Conservation (phyloP, 371 early-diverging fungal species). For the Umbelopsis sp. region DNA sequence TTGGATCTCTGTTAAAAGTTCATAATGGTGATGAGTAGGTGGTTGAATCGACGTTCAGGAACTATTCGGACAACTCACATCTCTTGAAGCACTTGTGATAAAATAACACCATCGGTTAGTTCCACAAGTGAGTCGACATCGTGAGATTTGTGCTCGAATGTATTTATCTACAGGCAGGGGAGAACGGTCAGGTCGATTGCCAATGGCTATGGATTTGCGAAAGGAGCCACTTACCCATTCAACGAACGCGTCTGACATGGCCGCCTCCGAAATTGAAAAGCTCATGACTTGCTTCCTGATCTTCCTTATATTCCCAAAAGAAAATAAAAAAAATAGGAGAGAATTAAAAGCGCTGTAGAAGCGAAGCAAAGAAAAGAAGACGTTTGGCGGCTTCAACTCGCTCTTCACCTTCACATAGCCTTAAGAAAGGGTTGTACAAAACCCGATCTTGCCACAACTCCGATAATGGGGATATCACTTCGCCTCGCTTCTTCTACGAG, state of each 20-base stretch:
- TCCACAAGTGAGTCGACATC: conserved; percentile 70
- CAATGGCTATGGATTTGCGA: no score
- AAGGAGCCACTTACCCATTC: conserved; percentile 48
- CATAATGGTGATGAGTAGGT: background rate
- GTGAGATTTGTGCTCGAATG: conserved; percentile 68
- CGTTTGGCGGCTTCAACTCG: background rate
- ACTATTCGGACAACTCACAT: conserved; percentile 64
- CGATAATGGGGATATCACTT: background rate
- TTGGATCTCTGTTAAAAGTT: conserved; percentile 66
- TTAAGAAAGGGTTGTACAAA: background rate
- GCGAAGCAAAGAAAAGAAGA: conserved; percentile 7
- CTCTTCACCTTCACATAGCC: background rate
- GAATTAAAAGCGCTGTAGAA: background rate
- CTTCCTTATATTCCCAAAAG: background rate
- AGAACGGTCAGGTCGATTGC: background rate
- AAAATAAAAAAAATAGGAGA: background rate
- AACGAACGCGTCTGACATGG: conserved; percentile 57
- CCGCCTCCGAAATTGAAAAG: conserved; percentile 54
- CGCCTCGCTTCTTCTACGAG: no score
- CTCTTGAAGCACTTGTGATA: conserved; percentile 80
- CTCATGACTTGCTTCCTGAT: conserved; percentile 32
- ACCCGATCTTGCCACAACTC: background rate
- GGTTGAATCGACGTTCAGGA: background rate
- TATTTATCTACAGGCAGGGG: conserved; percentile 61
- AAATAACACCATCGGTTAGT: conserved; percentile 78